Percentiles rank a stretch among this genome's conserved stretches.
phyloP scores from a whole-genome alignment of 768 basidiomycete genomes.

The Leucocoprinus birnbaumii region DNA sequence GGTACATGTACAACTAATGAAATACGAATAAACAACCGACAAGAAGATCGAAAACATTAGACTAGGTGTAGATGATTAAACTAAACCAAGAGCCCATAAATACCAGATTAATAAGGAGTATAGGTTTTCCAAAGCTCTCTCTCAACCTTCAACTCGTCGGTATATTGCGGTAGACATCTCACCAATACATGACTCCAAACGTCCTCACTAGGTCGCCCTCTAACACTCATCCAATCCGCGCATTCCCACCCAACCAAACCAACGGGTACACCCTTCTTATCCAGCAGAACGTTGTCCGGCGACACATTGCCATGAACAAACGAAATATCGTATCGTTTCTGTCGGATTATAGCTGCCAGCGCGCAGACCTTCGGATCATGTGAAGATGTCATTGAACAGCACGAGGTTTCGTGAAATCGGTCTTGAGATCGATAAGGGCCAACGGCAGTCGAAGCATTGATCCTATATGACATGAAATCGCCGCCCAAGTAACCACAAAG shows the following conservation, averaged over 20 bases:
- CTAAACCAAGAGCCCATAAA: too few relatives aligned
- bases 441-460: slow-evolving; percentile 7
- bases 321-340: slow-evolving; percentile 10
- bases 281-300: slow-evolving; percentile 5
- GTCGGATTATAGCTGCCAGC: slow-evolving; percentile 8
- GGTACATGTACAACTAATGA: too few relatives aligned
- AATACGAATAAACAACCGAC: too few relatives aligned
- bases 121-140: slow-evolving; percentile 12
- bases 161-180: slow-evolving; percentile 8
- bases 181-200: background rate
- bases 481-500: slow-evolving; percentile 9
- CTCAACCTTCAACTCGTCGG: slow-evolving; percentile 8
- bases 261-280: background rate
- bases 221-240: slow-evolving; percentile 6
- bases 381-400: background rate
- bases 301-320: slow-evolving; percentile 8
- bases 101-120: slow-evolving; percentile 5
- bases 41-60: too few relatives aligned
- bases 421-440: slow-evolving; percentile 10
- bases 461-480: slow-evolving; percentile 5
- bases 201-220: background rate
- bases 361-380: slow-evolving; percentile 3
- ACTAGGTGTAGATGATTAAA: too few relatives aligned
- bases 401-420: slow-evolving; percentile 6
- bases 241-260: slow-evolving; percentile 11